Percentiles rank a stretch among this genome's conserved stretches.
phyloP scores from a whole-genome alignment of 225 moss, liverwort and hornwort species.

The Rhytidiadelphus loreus region DNA sequence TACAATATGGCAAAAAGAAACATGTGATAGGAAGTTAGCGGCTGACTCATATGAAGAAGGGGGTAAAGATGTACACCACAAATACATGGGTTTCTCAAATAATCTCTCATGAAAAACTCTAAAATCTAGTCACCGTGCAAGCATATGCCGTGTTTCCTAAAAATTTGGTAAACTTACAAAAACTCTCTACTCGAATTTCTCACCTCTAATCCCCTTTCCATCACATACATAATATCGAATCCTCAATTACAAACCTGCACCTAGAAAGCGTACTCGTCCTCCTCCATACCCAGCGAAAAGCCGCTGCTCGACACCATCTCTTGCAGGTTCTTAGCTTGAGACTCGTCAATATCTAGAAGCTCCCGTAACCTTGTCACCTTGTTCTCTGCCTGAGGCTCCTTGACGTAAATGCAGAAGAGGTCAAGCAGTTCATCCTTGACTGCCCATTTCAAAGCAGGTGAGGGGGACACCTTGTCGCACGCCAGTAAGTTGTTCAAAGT shows the following conservation, averaged over 20 bases:
- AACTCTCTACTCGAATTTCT: conserved; percentile 8
- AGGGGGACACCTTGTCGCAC: conserved; percentile 80
- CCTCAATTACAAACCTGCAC: background rate
- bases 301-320: conserved; percentile 75
- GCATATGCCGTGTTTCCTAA: conserved; percentile 7
- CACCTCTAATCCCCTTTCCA: background rate
- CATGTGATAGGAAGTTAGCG: background rate
- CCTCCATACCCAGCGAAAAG: conserved; percentile 80
- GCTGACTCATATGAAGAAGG: background rate
- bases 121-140: conserved; percentile 12
- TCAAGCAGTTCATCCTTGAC: conserved; percentile 85
- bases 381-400: conserved; percentile 44
- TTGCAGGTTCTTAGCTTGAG: conserved; percentile 62
- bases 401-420: conserved; percentile 87
- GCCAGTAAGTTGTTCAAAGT: conserved; percentile 88
- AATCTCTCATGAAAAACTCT: conserved; percentile 2
- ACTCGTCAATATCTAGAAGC: conserved; percentile 70
- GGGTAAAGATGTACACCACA: background rate
- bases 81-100: conserved; percentile 16
- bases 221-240: background rate
- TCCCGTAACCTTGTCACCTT: conserved; percentile 58
- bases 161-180: conserved; percentile 9
- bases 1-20: background rate
- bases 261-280: conserved; percentile 77
- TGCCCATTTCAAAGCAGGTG: conserved; percentile 65